phyloP scores from a whole-genome alignment of 805 yeast genomes.

The Sugiyamaella chiloensis region DNA sequence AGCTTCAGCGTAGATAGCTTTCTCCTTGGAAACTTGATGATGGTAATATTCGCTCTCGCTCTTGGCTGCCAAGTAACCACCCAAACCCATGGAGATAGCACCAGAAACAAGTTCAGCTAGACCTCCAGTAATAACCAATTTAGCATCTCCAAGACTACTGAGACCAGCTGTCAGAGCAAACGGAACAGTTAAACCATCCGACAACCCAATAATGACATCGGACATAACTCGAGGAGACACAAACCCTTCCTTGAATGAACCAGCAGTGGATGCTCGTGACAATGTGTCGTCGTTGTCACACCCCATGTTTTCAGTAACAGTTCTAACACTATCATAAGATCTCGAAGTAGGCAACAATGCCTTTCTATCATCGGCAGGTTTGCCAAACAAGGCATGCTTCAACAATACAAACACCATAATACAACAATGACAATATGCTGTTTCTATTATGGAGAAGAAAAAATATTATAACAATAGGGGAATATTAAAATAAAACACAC shows the following conservation, averaged over 20 bases:
- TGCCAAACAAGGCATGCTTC: constrained; percentile 31
- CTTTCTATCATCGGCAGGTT: constrained; percentile 19
- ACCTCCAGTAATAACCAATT: constrained; percentile 94
- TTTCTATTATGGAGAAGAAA: no score
- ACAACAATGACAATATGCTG: no score
- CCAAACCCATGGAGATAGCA: constrained; percentile 96
- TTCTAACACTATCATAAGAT: constrained; percentile 23
- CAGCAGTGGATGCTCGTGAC: constrained; percentile 18
- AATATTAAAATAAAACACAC: no score
- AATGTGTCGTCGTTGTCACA: constrained; percentile 14
- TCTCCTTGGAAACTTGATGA: constrained; percentile 31
- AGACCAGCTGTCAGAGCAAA: constrained; percentile 97
- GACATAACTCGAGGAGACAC: constrained; percentile 83
- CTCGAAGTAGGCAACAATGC: constrained; percentile 31
- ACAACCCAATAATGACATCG: constrained; percentile 87
- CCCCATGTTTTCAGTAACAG: constrained; percentile 11
- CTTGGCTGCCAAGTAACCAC: constrained; percentile 93
- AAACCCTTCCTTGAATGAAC: constrained; percentile 18
- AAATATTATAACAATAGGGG: no score
- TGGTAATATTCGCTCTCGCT: constrained; percentile 52
- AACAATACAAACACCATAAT: constrained; percentile 33
- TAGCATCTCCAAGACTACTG: constrained; percentile 83
- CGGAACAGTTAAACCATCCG: constrained; percentile 97
- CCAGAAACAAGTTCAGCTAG: constrained; percentile 96
- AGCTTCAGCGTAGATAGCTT: constrained; percentile 21